Evolutionary conservation across 495 filamentous ascomycete species (phyloP), one percentile per base, ranked within the genome.

Genomic region (Neurospora sp.): DNA sequence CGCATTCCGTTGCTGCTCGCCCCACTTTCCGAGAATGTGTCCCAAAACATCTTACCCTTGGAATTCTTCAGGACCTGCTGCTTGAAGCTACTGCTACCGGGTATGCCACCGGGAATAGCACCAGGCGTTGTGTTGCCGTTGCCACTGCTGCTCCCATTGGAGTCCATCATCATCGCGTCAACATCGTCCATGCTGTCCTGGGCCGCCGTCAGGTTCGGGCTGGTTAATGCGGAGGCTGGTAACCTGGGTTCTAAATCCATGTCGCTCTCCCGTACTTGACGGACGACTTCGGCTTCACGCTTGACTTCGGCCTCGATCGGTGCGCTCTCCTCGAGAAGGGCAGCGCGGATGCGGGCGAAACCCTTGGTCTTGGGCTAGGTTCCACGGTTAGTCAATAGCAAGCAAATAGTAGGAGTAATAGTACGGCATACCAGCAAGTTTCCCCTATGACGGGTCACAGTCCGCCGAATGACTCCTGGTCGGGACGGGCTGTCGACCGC

Each of bases 221-320:
- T 87, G 8, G 86, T 87, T 17, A 85, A 82, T 1, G 88, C 84
- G 17, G 90, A 88, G 3, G 75, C 71, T 17, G 80, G 73, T 17
- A 78, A 73, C 40, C 82, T 77, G 8, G 80, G 81, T 69, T 85
- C 86, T 35, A 87, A 78, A 39, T 87, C 85, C 81, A 87, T 84
- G 74, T 88, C 87, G 74, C 84, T 87, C 80, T 98, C 95, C 20
- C 93, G 92, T 40, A 97, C 94, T 81, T 97, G 96, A 3, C 92
- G 91, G 71, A 98, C 91, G 1, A 98, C 94, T 82, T 98, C 94
- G 14, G 95, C 93, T 84, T 99, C 96, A 45, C 93, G 91, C 71
- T 92, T 90, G 73, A 94, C 87, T 80, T 99, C 96, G 53, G 90
- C 90, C 74, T 98, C 96, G 38, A 97, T 80, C 0, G 96, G 96